A percentile compares a stretch with the other conserved stretches of the same genome.
phyloP scores from a whole-genome alignment of 2,329 filamentous ascomycete species.

The Thelonectria olida region DNA sequence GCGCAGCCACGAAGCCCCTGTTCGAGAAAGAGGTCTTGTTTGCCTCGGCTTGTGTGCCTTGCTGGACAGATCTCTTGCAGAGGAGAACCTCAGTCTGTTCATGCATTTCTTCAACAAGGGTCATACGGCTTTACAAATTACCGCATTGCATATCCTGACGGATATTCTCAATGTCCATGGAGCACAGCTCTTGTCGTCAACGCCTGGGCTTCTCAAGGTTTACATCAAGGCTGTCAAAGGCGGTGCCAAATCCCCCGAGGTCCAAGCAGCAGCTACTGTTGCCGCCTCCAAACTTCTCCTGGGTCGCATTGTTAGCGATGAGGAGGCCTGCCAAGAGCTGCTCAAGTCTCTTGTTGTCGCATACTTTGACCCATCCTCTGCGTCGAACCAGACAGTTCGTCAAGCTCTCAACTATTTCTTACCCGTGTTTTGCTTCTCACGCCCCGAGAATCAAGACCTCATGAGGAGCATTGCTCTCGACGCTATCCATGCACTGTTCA shows the following conservation, averaged over 20 bases:
- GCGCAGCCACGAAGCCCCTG: constrained; percentile 89
- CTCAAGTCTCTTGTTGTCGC: constrained; percentile 84
- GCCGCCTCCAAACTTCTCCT: constrained; percentile 89
- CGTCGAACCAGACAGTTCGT: constrained; percentile 80
- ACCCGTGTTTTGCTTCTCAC: constrained; percentile 91
- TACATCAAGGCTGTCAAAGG: constrained; percentile 84
- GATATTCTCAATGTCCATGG: constrained; percentile 94
- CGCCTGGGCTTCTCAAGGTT: constrained; percentile 81
- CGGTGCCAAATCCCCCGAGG: constrained; percentile 72
- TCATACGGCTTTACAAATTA: constrained; percentile 88
- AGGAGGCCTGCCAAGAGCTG: constrained; percentile 74
- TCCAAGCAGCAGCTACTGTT: constrained; percentile 83
- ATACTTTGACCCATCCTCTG: constrained; percentile 89
- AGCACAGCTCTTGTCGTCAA: constrained; percentile 74
- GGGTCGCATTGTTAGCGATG: constrained; percentile 78
- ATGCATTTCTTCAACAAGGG: constrained; percentile 97
- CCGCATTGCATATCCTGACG: constrained; percentile 88
- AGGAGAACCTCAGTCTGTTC: constrained; percentile 92
- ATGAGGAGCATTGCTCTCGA: constrained; percentile 80
- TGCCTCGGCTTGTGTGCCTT: constrained; percentile 92
- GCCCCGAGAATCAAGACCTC: constrained; percentile 81
- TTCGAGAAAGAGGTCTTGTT: constrained; percentile 88
- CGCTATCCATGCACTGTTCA: constrained; percentile 78
- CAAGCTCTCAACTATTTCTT: constrained; percentile 94
- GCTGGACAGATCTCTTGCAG: constrained; percentile 88